These are phyloP conservation scores for Kazachstania psychrophila DNA, from an alignment of 805 yeast genomes.

Conservation along the genomic window DNA sequence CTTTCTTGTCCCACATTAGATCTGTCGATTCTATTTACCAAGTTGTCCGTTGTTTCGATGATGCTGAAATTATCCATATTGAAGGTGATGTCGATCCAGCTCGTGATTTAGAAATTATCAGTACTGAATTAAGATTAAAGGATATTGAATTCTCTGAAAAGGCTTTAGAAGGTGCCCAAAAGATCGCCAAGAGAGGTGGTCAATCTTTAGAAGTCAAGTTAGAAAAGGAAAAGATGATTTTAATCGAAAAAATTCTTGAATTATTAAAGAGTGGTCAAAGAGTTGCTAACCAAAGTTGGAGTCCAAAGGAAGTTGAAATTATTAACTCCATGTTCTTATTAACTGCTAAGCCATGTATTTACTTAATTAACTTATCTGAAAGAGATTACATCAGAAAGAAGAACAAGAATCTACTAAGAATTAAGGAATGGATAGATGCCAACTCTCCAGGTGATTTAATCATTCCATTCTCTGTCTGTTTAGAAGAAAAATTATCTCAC, in stretches of 20 bases:
- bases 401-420: conserved; percentile 74
- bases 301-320: conserved; percentile 80
- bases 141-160: conserved; percentile 92
- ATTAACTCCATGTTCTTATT: conserved; percentile 79
- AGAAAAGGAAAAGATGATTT: conserved; percentile 74
- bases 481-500: conserved; percentile 84
- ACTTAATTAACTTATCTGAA: conserved; percentile 83
- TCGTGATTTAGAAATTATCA: conserved; percentile 87
- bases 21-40: conserved; percentile 97
- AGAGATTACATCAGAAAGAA: conserved; percentile 77
- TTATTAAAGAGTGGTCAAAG: conserved; percentile 78
- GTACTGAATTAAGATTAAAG: conserved; percentile 86
- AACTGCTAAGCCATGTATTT: conserved; percentile 93
- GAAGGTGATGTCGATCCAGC: conserved; percentile 95
- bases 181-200: conserved; percentile 78
- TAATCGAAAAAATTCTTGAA: conserved; percentile 64
- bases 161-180: conserved; percentile 68
- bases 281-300: conserved; percentile 82
- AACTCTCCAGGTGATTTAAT: conserved; percentile 84
- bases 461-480: conserved; percentile 85
- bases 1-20: conserved; percentile 91
- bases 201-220: conserved; percentile 83
- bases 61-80: conserved; percentile 94
- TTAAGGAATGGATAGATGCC: conserved; percentile 77
- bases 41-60: conserved; percentile 95